A percentile compares a stretch with the other conserved stretches of the same genome.
Conservation (phyloP, 2,329 filamentous ascomycete genomes). For the Fusarium sp. region DNA sequence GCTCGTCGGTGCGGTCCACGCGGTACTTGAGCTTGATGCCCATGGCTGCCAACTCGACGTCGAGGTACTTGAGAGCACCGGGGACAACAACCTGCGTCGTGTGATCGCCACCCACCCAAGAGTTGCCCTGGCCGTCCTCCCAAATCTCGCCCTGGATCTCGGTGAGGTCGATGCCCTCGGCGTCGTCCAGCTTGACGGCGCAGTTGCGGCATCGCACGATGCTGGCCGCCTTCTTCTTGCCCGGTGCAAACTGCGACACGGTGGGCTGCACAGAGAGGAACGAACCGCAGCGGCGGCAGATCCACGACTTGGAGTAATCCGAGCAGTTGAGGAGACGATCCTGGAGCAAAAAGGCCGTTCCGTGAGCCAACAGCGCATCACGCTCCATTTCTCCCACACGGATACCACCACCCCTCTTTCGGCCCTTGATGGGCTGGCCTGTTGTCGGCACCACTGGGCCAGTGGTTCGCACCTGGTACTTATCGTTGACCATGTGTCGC, state of each 20-base stretch:
- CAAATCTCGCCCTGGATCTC: slow-evolving; percentile 80
- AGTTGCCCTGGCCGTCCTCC: slow-evolving; percentile 89
- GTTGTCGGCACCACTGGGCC: slow-evolving; percentile 91
- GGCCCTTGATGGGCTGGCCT: slow-evolving; percentile 95
- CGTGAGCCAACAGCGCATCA: slow-evolving; percentile 93
- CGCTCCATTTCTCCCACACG: slow-evolving; percentile 99
- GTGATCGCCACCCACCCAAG: slow-evolving; percentile 89
- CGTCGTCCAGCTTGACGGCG: slow-evolving; percentile 70
- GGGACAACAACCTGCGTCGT: slow-evolving; percentile 93
- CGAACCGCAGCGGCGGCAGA: slow-evolving; percentile 89
- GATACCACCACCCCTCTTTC: slow-evolving; percentile 97
- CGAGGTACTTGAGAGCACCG: slow-evolving; percentile 90
- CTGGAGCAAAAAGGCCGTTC: slow-evolving; percentile 93
- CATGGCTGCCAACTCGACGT: slow-evolving; percentile 97
- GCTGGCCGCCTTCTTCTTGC: slow-evolving; percentile 74
- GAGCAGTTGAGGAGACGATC: slow-evolving; percentile 97
- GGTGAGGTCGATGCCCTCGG: slow-evolving; percentile 67
- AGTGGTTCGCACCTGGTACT: slow-evolving; percentile 97
- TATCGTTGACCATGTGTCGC: slow-evolving; percentile 99
- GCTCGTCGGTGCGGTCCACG: slow-evolving; percentile 73
- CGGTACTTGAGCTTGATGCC: slow-evolving; percentile 92
- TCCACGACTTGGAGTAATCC: slow-evolving; percentile 89
- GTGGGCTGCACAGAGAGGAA: slow-evolving; percentile 91
- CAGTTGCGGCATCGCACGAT: slow-evolving; percentile 85
- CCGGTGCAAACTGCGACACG: slow-evolving; percentile 70